Base-by-base conservation (phyloP, 176 grass and related monocot species). In the Rhipidocladum racemiflorum region DNA sequence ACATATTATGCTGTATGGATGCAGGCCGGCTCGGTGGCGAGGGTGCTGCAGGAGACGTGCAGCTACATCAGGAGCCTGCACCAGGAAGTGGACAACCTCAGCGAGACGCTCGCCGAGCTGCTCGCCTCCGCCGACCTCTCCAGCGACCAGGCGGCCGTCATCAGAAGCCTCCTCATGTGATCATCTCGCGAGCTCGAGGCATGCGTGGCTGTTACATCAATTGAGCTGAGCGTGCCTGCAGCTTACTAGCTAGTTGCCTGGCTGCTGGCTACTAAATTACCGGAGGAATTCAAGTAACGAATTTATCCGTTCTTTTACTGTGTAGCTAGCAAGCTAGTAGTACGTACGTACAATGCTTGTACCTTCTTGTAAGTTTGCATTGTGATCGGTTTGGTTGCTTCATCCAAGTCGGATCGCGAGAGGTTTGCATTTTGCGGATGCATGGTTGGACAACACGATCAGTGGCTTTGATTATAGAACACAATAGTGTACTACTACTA, bases 11-110 rank as follows among this genome's bases (percentile, higher is more conserved):
- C 2, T 61, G 2, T 24, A 30, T 54, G 84, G 34, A 71, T 81
- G 70, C 81, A 96, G 93, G 93, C n/a, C n/a, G n/a, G 49, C 2
- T 89, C 93, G 43, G 79, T 90, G 53, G 74, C 86, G 25, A 84
- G 68, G 79, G 88, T 96, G 72, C 45, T 96, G 71, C 90, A 93
- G 80, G 93, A 96, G 56, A 96, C 93, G 29, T 93, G 93, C 76
- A 96, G 76, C 83, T 96, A 93, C 83, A 93, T 96, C 62, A 90
- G 88, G 69, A 92, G 81, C 71, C 91, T 96, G 72, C 93, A 96
- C 70, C 88, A 86, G 85, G 93, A 96, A 61, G 84, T 91, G 56
- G 90, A 91, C 70, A 84, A 91, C 55, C 87, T 96, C 38, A 96
- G 88, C 78, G 90, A 88, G 76, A 92, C 85, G 72, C 88, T 96